phyloP scores from a whole-genome alignment of 371 early-diverging fungal species.

The Smittium mucronatum region DNA sequence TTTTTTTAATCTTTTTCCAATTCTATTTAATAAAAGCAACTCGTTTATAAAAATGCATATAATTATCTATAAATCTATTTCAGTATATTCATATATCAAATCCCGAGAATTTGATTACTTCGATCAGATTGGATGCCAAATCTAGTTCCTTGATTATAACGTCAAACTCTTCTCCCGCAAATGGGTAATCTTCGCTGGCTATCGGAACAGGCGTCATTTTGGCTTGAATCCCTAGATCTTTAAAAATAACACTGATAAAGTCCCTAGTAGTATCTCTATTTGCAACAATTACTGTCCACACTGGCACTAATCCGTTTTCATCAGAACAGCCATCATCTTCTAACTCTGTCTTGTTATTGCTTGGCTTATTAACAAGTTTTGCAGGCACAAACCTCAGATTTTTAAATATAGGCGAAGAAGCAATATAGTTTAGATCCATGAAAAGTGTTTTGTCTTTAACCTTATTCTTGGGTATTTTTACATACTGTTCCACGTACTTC shows the following conservation, averaged over 20 bases:
- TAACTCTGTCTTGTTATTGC: not conserved
- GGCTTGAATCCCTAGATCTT: conserved; percentile 12
- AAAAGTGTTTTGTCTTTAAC: too few relatives aligned
- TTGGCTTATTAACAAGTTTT: not conserved
- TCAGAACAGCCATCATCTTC: too few relatives aligned
- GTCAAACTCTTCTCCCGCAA: conserved; percentile 27
- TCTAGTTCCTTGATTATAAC: conserved; percentile 15
- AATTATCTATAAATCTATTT: too few relatives aligned
- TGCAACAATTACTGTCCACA: conserved; percentile 24
- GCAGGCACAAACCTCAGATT: not conserved
- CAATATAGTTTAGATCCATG: too few relatives aligned
- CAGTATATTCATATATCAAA: too few relatives aligned
- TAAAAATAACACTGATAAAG: conserved; percentile 19
- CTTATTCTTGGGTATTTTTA: too few relatives aligned
- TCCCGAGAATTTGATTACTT: too few relatives aligned
- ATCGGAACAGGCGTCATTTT: conserved; percentile 21
- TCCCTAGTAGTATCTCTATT: conserved; percentile 24
- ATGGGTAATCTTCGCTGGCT: conserved; percentile 15
- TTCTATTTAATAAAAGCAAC: too few relatives aligned
- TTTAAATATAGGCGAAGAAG: too few relatives aligned
- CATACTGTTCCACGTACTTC: not conserved
- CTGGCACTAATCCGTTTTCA: not conserved
- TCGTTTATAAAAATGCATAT: too few relatives aligned
- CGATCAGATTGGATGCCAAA: too few relatives aligned
- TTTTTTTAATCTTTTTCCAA: too few relatives aligned